Evolutionary conservation across 129 eudicot species (phyloP).

Genomic region (Solidago caesia): DNA sequence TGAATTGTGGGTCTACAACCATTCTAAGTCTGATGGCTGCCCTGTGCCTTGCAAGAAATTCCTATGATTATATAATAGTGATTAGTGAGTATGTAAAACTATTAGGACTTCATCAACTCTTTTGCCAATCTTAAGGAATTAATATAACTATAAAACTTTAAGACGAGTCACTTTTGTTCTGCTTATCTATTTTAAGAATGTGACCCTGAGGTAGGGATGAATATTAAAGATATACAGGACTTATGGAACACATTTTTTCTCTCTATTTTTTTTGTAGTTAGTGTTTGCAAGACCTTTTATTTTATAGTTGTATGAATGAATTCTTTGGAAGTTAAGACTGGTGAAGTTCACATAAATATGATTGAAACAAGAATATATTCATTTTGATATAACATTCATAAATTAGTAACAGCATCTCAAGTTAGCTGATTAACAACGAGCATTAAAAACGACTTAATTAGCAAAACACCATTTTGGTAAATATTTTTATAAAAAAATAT

Average conservation of each 20-base stretch:
- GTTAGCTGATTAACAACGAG: constrained; percentile 3
- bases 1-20: constrained; percentile 9
- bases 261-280: neutral
- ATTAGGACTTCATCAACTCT: neutral
- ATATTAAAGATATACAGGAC: neutral
- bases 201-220: neutral
- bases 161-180: neutral
- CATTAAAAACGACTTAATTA: too few relatives aligned
- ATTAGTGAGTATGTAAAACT: neutral
- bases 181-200: neutral
- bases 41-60: constrained; percentile 5
- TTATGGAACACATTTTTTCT: neutral
- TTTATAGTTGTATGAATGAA: neutral
- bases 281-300: neutral
- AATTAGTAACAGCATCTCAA: neutral
- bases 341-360: neutral
- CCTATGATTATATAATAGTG: neutral
- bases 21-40: neutral
- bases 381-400: neutral
- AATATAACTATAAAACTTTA: neutral
- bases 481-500: too few relatives aligned
- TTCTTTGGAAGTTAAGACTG: neutral
- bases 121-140: neutral
- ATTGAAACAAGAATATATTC: constrained; percentile 3
- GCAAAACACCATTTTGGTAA: too few relatives aligned